phyloP scores from a whole-genome alignment of 441 rosid species.

The Raphanus hybrid region DNA sequence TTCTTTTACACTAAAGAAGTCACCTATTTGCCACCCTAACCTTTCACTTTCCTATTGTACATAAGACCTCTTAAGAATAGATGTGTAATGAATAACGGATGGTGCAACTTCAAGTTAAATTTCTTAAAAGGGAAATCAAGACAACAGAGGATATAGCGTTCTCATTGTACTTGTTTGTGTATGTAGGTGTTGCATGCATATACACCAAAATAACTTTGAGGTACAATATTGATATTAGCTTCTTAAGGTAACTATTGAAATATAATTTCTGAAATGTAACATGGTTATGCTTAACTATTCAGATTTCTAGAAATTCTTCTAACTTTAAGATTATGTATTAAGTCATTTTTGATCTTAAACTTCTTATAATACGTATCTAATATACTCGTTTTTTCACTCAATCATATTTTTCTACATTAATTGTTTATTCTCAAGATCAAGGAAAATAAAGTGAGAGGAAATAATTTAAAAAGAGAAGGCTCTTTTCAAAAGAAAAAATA shows the following conservation, averaged over 20 bases:
- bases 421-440: neutral
- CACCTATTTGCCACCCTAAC: slow-evolving; percentile 38
- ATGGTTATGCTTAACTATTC: neutral
- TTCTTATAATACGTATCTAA: neutral
- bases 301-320: neutral
- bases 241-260: neutral
- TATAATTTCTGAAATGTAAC: neutral
- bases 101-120: slow-evolving; percentile 38
- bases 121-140: slow-evolving; percentile 36
- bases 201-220: slow-evolving; percentile 24
- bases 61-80: slow-evolving; percentile 11
- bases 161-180: slow-evolving; percentile 37
- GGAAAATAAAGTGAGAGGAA: neutral
- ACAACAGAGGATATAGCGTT: slow-evolving; percentile 37
- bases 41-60: slow-evolving; percentile 37
- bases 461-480: neutral
- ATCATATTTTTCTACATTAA: neutral
- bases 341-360: neutral
- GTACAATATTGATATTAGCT: slow-evolving; percentile 5
- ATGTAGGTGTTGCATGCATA: slow-evolving; percentile 26
- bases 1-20: slow-evolving; percentile 44
- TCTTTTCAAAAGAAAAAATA: neutral
- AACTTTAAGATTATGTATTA: too few relatives aligned
- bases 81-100: slow-evolving; percentile 28
- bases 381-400: neutral